Percentiles rank a stretch among this genome's conserved stretches.
Conservation (phyloP, 768 basidiomycete species). For the Trametes meyenii region DNA sequence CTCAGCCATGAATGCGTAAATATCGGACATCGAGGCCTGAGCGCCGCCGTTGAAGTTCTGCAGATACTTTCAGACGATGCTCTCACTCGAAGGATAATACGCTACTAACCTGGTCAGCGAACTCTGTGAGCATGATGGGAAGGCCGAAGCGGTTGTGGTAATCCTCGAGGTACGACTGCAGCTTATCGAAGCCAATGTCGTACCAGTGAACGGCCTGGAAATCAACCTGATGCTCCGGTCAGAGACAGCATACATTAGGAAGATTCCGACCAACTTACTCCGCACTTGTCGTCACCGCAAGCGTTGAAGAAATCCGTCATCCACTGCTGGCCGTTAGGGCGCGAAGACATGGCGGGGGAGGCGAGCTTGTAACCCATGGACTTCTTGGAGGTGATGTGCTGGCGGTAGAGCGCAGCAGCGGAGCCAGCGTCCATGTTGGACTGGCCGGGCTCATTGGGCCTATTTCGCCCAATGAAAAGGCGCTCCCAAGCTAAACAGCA, state of each 20-base stretch:
- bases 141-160: slow-evolving; percentile 47
- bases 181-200: slow-evolving; percentile 46
- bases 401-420: slow-evolving; percentile 59
- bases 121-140: slow-evolving; percentile 68
- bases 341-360: slow-evolving; percentile 70
- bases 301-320: slow-evolving; percentile 55
- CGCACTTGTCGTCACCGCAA: slow-evolving; percentile 42
- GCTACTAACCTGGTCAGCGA: slow-evolving; percentile 57
- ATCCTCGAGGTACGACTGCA: slow-evolving; percentile 54
- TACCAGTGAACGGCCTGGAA: slow-evolving; percentile 72
- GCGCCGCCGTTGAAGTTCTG: slow-evolving; percentile 56
- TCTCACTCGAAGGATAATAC: not conserved
- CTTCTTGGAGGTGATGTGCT: slow-evolving; percentile 62
- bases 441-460: slow-evolving; percentile 69
- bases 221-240: slow-evolving; percentile 47
- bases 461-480: slow-evolving; percentile 36
- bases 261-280: slow-evolving; percentile 9
- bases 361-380: slow-evolving; percentile 57
- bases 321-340: slow-evolving; percentile 63
- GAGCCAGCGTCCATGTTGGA: slow-evolving; percentile 55
- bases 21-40: slow-evolving; percentile 45
- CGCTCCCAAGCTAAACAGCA: no score
- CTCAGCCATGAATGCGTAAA: slow-evolving; percentile 50
- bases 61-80: not conserved
- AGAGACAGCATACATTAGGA: not conserved